Conservation (phyloP, 2,329 filamentous ascomycete genomes). For the Fusarium sp. region DNA sequence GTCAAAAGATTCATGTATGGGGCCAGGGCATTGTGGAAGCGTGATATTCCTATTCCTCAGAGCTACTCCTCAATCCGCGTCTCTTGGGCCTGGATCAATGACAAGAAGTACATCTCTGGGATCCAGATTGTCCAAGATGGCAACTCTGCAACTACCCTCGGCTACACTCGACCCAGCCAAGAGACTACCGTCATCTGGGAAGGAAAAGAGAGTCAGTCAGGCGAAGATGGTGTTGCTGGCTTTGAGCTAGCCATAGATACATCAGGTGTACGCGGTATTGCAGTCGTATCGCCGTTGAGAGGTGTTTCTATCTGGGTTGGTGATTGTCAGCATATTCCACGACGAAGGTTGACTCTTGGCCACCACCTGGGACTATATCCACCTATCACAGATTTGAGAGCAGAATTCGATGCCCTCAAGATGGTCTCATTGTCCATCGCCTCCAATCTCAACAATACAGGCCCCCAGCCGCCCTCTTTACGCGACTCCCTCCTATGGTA, state of each 20-base stretch:
- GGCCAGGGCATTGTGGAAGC: neutral
- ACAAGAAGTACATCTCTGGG: neutral
- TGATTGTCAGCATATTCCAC: neutral
- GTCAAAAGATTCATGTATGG: neutral
- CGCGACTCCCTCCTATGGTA: neutral
- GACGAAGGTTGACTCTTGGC: neutral
- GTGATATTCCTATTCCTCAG: neutral
- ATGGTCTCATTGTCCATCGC: neutral
- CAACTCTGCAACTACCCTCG: neutral
- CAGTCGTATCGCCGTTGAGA: neutral
- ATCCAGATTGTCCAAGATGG: neutral
- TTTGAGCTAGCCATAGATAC: neutral
- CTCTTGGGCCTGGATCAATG: neutral
- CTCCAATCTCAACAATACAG: neutral
- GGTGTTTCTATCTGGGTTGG: neutral
- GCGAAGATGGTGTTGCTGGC: neutral
- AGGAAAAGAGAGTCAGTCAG: neutral
- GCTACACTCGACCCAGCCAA: neutral
- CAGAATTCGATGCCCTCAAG: neutral
- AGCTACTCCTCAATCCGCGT: neutral
- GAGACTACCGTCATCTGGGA: neutral
- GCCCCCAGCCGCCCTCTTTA: neutral
- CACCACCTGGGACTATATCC: neutral
- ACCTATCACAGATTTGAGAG: neutral
- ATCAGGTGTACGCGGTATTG: neutral